Conservation (phyloP, 2,329 filamentous ascomycete genomes). For the Ophidiomyces ophidiicola region DNA sequence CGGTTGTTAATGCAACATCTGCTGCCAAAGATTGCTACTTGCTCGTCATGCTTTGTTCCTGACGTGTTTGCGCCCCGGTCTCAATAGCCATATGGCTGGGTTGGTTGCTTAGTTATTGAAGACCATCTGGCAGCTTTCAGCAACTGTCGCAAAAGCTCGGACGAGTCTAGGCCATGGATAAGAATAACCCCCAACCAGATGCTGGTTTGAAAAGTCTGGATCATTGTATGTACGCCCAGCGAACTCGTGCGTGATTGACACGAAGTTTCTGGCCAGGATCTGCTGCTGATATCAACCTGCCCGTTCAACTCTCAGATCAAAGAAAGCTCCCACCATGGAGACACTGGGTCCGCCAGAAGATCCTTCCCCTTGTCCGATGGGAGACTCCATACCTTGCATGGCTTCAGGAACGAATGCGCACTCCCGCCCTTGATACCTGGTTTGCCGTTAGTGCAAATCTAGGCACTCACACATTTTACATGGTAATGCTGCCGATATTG, state of each 20-base stretch:
- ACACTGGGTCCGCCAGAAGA: constrained; percentile 65
- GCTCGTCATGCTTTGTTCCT: constrained; percentile 3
- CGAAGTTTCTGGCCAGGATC: too few relatives aligned
- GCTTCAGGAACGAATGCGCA: constrained; percentile 67
- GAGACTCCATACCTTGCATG: constrained; percentile 90
- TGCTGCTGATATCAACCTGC: constrained; percentile 14
- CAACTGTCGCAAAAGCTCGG: constrained; percentile 1
- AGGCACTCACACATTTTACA: constrained; percentile 97
- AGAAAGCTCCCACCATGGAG: constrained; percentile 77
- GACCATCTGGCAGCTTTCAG: constrained; percentile 2
- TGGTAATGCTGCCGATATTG: constrained; percentile 83
- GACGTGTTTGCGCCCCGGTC: neutral
- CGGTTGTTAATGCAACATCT: too few relatives aligned
- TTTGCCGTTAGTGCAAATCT: constrained; percentile 95
- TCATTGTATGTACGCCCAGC: constrained; percentile 46
- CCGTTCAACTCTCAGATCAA: constrained; percentile 50
- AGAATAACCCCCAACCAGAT: constrained; percentile 31
- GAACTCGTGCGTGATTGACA: constrained; percentile 9
- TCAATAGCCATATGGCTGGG: constrained; percentile 10
- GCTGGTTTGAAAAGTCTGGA: constrained; percentile 71
- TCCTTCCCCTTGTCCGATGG: constrained; percentile 80
- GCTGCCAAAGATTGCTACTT: too few relatives aligned
- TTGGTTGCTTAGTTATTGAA: neutral
- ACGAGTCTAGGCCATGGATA: constrained; percentile 25
- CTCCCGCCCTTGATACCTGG: constrained; percentile 81